Evolutionary conservation across 2,329 filamentous ascomycete genomes (phyloP).

Genomic region (Verticillium longisporum): DNA sequence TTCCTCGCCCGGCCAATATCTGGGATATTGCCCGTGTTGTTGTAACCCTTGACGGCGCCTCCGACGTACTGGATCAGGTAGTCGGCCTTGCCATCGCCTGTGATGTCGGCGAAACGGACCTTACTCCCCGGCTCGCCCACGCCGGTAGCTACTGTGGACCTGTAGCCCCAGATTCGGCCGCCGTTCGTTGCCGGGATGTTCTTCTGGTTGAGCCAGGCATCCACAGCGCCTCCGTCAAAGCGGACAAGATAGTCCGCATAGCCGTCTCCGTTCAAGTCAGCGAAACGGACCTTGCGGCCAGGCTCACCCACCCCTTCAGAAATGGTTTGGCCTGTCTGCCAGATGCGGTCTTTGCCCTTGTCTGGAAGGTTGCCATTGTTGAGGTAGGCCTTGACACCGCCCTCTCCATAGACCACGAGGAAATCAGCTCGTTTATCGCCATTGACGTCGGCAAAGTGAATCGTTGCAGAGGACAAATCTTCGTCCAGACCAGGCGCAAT

Average conservation of each 20-base stretch:
- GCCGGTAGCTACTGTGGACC: slow-evolving; percentile 5
- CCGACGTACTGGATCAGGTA: slow-evolving; percentile 12
- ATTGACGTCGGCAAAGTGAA: slow-evolving; percentile 5
- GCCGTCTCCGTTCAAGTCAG: slow-evolving; percentile 5
- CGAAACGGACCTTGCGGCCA: slow-evolving; percentile 10
- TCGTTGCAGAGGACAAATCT: slow-evolving; percentile 1
- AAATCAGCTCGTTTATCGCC: slow-evolving; percentile 8
- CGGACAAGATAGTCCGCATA: slow-evolving; percentile 11
- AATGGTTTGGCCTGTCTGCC: neutral
- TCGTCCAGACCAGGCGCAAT: slow-evolving; percentile 3
- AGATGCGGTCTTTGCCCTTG: neutral
- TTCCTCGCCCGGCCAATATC: neutral
- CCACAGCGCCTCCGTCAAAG: slow-evolving; percentile 12
- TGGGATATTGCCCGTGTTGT: slow-evolving; percentile 6
- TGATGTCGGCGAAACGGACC: slow-evolving; percentile 5
- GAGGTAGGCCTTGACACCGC: slow-evolving; percentile 13
- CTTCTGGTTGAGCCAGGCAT: slow-evolving; percentile 9
- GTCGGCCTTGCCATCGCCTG: slow-evolving; percentile 5
- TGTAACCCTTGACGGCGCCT: slow-evolving; percentile 12
- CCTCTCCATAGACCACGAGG: slow-evolving; percentile 10
- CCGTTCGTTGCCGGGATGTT: neutral
- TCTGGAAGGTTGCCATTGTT: slow-evolving; percentile 6
- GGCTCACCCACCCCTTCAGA: slow-evolving; percentile 8
- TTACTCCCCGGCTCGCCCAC: slow-evolving; percentile 10
- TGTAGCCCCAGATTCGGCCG: neutral